phyloP scores from a whole-genome alignment of 768 basidiomycete species.

The Boletus speciosus region DNA sequence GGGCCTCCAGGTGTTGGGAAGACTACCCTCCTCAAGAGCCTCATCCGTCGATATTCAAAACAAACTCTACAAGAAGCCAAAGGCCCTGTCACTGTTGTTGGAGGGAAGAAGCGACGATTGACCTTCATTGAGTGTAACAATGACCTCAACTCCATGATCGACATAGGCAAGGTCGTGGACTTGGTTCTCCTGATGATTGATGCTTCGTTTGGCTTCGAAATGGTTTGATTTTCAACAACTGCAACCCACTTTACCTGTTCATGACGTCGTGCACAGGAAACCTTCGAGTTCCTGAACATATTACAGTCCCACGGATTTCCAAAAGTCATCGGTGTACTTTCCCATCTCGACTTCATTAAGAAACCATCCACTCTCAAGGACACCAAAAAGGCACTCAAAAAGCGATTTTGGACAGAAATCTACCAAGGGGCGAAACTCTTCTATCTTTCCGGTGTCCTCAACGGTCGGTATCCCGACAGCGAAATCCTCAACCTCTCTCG shows the following conservation, averaged over 20 bases:
- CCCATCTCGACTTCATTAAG: constrained; percentile 96
- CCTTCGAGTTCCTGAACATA: constrained; percentile 97
- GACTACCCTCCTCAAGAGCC: constrained; percentile 86
- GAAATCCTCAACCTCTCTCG: constrained; percentile 95
- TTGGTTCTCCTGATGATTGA: constrained; percentile 97
- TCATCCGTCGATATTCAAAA: constrained; percentile 90
- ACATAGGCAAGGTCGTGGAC: constrained; percentile 95
- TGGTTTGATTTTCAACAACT: constrained; percentile 55
- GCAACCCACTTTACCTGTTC: neutral
- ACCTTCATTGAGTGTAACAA: constrained; percentile 98
- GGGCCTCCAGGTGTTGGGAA: constrained; percentile 98
- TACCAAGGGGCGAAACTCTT: constrained; percentile 98
- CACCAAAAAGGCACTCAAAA: constrained; percentile 93
- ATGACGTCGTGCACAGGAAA: constrained; percentile 61
- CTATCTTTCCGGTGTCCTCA: constrained; percentile 94
- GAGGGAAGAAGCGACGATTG: constrained; percentile 88
- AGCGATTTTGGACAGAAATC: constrained; percentile 99
- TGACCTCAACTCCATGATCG: constrained; percentile 97
- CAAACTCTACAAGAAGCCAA: constrained; percentile 86
- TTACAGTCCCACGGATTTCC: constrained; percentile 97
- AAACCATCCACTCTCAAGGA: constrained; percentile 79
- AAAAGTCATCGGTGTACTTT: constrained; percentile 94
- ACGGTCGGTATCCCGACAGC: constrained; percentile 94
- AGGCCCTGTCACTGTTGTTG: constrained; percentile 93
- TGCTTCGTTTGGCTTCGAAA: constrained; percentile 97